Conservation (phyloP, 1,139 yeast genomes). For the Casaregolazyma lundiana region DNA sequence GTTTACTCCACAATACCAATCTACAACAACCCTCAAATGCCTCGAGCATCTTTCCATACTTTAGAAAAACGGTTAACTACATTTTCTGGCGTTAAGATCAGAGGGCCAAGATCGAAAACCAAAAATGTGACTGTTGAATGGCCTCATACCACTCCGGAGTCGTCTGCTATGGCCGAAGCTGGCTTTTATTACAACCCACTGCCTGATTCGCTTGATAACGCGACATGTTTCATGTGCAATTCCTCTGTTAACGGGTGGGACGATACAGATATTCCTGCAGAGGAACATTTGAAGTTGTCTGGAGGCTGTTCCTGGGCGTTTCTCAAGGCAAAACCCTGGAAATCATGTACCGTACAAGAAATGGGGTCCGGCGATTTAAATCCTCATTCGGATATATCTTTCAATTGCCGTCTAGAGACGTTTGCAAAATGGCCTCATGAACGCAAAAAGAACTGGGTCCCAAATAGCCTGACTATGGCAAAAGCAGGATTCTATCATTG, state of each 20-base stretch:
- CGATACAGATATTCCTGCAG: constrained; percentile 33
- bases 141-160: constrained; percentile 32
- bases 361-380: constrained; percentile 25
- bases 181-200: constrained; percentile 70
- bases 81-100: constrained; percentile 22
- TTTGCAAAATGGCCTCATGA: constrained; percentile 59
- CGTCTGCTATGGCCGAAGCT: constrained; percentile 46
- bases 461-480: constrained; percentile 49
- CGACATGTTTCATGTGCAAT: constrained; percentile 61
- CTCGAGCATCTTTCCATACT: constrained; percentile 16
- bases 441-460: constrained; percentile 35
- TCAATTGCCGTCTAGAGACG: constrained; percentile 45
- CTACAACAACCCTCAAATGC: neutral
- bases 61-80: constrained; percentile 27
- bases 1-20: neutral
- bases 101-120: constrained; percentile 23
- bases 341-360: constrained; percentile 11
- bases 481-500: constrained; percentile 66
- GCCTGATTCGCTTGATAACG: constrained; percentile 40
- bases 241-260: constrained; percentile 38
- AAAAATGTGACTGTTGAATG: constrained; percentile 22
- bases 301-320: constrained; percentile 46
- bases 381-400: constrained; percentile 39
- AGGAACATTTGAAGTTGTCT: constrained; percentile 45
- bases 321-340: constrained; percentile 27